Base-by-base conservation (phyloP, 371 early-diverging fungal genomes). In the Mortierella sp. region DNA sequence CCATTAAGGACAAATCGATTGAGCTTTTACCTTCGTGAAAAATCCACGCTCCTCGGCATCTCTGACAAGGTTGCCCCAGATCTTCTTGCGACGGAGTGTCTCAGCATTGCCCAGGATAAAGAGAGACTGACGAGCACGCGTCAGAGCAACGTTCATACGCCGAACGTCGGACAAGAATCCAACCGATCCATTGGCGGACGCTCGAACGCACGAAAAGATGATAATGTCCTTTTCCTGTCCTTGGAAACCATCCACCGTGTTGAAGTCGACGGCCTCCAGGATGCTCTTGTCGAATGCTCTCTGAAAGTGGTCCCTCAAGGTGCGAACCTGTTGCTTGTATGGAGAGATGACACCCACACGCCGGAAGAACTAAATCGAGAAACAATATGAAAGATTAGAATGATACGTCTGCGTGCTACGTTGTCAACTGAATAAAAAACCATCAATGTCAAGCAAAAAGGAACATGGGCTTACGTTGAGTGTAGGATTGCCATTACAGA, bases 191-290 rank as follows among this genome's bases (percentile, higher is more conserved):
- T 79, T 86, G 82, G 71, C 66, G 14, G 79, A 71, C 2, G 97
- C 96, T 50, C 99, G 92, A 13, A 99, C 99, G 73, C 97, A 96
- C 0, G 98, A 97, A 67, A 99, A 95, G 63, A 99, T 94, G 55
- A 99, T 95, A 41, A 98, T 94, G 40, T 98, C 99, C 85, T 96
- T 97, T 78, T 99, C 99, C 87, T 99, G 98, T 14, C 99, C 99
- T 88, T 99, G 99, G 85, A 99, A 99, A n/a, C 99, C 98, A 85
- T 99, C 99, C 67, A 96, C 93, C 0, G 99, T 99, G 79, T 96
- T 97, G 74, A 99, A 95, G 78, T 98, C 97, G 19, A 99, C 92
- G 3, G 89, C 88, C 50, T 95, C 90, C 5, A 94, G 81, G 24
- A 94, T 90, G 5, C 73, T 73, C 0, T 79, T 66, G 0, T 95